Evolutionary conservation across 2,329 filamentous ascomycete genomes (phyloP).

Genomic region (Xylaria sp.): DNA sequence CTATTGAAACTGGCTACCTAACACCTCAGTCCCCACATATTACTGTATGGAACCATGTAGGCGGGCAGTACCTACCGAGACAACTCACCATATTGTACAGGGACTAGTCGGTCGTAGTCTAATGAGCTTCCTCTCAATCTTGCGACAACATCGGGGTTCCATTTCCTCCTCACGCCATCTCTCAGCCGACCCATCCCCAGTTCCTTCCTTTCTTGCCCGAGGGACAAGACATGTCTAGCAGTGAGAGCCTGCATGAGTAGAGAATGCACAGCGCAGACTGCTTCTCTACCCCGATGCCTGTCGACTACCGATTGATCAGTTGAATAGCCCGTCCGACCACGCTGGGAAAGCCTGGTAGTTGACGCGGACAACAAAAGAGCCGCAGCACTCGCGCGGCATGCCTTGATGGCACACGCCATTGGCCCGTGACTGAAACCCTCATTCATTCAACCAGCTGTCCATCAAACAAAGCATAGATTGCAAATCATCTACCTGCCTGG

Average conservation of each 20-base stretch:
- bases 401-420: conserved; percentile 14
- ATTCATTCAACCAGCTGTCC: conserved; percentile 32
- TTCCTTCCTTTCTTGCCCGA: conserved; percentile 19
- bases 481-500: not conserved
- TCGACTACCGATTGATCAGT: conserved; percentile 29
- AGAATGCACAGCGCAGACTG: conserved; percentile 31
- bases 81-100: not conserved
- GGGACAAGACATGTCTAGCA: conserved; percentile 33
- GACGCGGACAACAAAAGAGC: conserved; percentile 7
- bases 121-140: conserved; percentile 28
- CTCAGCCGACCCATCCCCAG: conserved; percentile 1
- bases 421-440: conserved; percentile 35
- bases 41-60: not conserved
- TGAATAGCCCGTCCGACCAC: conserved; percentile 22
- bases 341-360: conserved; percentile 17
- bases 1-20: not conserved
- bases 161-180: conserved; percentile 15
- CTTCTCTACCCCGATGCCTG: conserved; percentile 30
- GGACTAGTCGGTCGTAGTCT: conserved; percentile 12
- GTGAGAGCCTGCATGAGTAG: conserved; percentile 22
- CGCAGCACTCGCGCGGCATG: conserved; percentile 19
- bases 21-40: conserved; percentile 9
- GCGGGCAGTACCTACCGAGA: conserved; percentile 7
- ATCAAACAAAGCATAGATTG: conserved; percentile 15
- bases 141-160: conserved; percentile 26